A percentile compares a stretch with the other conserved stretches of the same genome.
These are phyloP conservation scores for Pythium oligandrum DNA, from an alignment of 352 stramenopile genomes.

Conservation along the genomic window DNA sequence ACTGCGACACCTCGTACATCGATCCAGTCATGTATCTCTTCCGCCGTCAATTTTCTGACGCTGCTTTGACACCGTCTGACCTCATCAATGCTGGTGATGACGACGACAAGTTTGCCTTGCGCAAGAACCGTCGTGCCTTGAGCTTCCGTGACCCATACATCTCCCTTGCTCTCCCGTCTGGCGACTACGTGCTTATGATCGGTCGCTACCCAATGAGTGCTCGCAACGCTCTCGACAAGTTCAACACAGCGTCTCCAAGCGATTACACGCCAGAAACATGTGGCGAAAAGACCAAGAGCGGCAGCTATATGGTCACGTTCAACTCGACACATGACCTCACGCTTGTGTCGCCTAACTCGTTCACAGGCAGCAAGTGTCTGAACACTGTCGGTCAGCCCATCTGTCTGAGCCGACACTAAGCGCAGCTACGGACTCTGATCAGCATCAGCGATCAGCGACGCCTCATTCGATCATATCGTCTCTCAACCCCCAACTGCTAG, in stretches of 20 bases:
- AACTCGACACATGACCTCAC: conserved; percentile 27
- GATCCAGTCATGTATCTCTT: conserved; percentile 63
- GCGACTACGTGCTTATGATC: conserved; percentile 55
- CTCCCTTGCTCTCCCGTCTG: conserved; percentile 41
- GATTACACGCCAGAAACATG: conserved; percentile 54
- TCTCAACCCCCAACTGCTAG: too few relatives aligned
- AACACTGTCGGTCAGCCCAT: conserved; percentile 10
- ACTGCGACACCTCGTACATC: conserved; percentile 61
- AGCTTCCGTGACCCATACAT: conserved; percentile 75
- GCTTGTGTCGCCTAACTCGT: conserved; percentile 37
- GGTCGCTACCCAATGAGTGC: conserved; percentile 63
- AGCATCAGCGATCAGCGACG: too few relatives aligned
- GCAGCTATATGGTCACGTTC: conserved; percentile 56
- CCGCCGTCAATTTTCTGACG: conserved; percentile 17
- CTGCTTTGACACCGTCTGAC: conserved; percentile 29
- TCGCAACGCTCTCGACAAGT: conserved; percentile 41
- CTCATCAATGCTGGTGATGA: conserved; percentile 53
- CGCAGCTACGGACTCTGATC: too few relatives aligned
- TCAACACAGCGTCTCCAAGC: conserved; percentile 21
- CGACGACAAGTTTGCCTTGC: conserved; percentile 54
- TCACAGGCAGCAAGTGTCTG: conserved; percentile 33
- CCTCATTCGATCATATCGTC: too few relatives aligned
- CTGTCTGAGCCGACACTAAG: conserved; percentile 5
- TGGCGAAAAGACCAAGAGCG: conserved; percentile 23
- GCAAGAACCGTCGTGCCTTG: conserved; percentile 40